These are phyloP conservation scores for Nakazawaea molendinolei DNA, from an alignment of 805 yeast genomes.

Conservation along the genomic window DNA sequence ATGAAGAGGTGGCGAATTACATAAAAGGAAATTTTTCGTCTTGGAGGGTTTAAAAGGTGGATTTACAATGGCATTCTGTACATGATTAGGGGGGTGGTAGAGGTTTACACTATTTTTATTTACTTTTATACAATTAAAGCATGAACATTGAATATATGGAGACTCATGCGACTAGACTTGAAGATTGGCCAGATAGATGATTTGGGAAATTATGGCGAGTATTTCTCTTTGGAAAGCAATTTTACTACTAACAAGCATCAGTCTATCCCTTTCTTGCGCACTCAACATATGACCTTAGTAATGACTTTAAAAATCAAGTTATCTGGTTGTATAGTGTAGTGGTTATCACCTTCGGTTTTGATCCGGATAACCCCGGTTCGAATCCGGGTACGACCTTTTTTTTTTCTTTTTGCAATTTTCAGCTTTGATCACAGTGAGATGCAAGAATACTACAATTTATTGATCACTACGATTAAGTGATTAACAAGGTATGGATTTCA, in stretches of 20 bases:
- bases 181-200: no score
- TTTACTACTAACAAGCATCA: neutral
- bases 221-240: no score
- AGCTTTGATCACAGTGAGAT: neutral
- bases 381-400: constrained; percentile 74
- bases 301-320: neutral
- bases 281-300: neutral
- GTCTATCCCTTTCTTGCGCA: no score
- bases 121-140: neutral
- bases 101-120: neutral
- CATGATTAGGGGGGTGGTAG: neutral
- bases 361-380: constrained; percentile 76
- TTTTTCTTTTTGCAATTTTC: constrained; percentile 13
- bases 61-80: neutral
- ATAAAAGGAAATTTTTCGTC: constrained; percentile 1
- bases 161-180: neutral
- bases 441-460: neutral
- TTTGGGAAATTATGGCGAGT: no score
- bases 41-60: no score
- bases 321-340: constrained; percentile 52
- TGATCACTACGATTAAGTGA: no score
- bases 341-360: constrained; percentile 58
- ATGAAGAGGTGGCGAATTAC: constrained; percentile 2
- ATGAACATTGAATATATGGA: neutral
- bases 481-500: no score